Evolutionary conservation across 176 grass and related monocot genomes (phyloP).

Genomic region (Aegilops longissima): DNA sequence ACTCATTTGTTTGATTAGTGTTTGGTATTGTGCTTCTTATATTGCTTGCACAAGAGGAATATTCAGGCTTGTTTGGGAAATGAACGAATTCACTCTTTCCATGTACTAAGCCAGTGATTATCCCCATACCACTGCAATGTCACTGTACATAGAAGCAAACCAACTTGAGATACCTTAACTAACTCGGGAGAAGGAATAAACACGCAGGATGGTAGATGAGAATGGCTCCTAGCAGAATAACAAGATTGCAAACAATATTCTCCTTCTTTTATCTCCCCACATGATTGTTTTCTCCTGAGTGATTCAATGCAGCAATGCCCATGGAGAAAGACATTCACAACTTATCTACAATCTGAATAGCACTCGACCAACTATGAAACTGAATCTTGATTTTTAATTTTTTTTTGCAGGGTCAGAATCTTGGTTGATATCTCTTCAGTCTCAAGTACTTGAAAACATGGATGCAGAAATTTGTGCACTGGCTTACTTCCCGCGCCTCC

Average conservation of each 20-base stretch:
- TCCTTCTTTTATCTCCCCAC: neutral
- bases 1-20: neutral
- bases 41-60: slow-evolving; percentile 8
- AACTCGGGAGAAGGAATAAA: neutral
- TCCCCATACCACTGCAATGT: neutral
- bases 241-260: neutral
- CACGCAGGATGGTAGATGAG: neutral
- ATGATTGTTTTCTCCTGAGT: neutral
- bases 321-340: neutral
- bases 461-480: neutral
- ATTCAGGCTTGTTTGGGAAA: slow-evolving; percentile 1
- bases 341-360: neutral
- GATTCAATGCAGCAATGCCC: neutral
- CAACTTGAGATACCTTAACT: neutral
- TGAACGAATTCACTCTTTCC: neutral
- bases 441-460: neutral
- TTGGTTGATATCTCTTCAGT: neutral
- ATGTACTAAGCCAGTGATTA: neutral
- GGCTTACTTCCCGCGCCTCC: neutral
- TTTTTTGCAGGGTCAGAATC: neutral
- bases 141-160: neutral
- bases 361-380: neutral
- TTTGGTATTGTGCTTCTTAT: neutral
- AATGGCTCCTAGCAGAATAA: neutral
- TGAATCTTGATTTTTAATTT: neutral